A percentile compares a stretch with the other conserved stretches of the same genome.
These are phyloP conservation scores for Arthrobotrys sphaeroides DNA, from an alignment of 2,329 filamentous ascomycete species.

Conservation along the genomic window DNA sequence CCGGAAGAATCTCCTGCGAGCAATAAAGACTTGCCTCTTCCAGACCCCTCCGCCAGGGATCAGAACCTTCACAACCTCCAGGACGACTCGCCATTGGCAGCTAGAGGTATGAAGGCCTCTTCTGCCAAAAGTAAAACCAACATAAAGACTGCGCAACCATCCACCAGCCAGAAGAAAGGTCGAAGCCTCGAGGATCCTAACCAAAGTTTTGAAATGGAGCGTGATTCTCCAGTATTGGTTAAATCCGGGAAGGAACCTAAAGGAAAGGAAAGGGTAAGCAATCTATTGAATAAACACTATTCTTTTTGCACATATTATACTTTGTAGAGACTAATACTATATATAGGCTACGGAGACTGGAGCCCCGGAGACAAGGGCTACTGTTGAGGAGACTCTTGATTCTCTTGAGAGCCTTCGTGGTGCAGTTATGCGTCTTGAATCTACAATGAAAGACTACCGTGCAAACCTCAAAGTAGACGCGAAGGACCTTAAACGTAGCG, in stretches of 20 bases:
- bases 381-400: conserved; percentile 21
- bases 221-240: background rate
- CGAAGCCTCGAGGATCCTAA: too few species aligned
- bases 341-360: background rate
- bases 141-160: too few species aligned
- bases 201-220: too few species aligned
- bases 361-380: background rate
- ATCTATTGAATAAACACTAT: too few species aligned
- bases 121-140: background rate
- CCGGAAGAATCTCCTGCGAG: background rate
- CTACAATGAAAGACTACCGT: conserved; percentile 20
- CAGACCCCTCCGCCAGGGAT: background rate
- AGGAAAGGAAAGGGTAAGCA: background rate
- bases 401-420: conserved; percentile 31
- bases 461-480: conserved; percentile 23
- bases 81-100: background rate
- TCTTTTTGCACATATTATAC: background rate
- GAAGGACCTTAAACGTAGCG: conserved; percentile 11
- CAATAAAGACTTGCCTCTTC: background rate
- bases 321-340: background rate
- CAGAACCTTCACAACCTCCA: background rate
- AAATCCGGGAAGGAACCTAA: background rate
- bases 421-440: conserved; percentile 33
- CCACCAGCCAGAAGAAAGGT: too few species aligned
- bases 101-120: background rate